A percentile compares a stretch with the other conserved stretches of the same genome.
Evolutionary conservation across 2,329 filamentous ascomycete species (phyloP).

Genomic region (Uncinocarpus reesii): DNA sequence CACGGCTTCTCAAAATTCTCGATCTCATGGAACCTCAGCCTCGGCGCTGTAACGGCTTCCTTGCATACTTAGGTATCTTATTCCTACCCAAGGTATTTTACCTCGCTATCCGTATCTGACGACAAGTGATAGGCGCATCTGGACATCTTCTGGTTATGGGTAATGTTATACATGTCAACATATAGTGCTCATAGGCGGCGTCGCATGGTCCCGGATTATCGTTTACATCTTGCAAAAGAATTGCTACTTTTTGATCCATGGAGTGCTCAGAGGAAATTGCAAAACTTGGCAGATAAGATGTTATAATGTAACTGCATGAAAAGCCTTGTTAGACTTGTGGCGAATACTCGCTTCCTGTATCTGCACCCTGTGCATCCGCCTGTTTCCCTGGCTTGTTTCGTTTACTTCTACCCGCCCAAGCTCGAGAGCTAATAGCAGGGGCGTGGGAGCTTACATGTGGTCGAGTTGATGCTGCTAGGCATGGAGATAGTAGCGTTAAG

Average conservation of each 20-base stretch:
- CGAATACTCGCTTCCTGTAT: background rate
- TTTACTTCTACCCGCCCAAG: too few species aligned
- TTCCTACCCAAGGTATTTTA: background rate
- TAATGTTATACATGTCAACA: constrained; percentile 2
- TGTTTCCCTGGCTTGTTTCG: too few species aligned
- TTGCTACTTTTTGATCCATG: background rate
- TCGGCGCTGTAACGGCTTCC: constrained; percentile 6
- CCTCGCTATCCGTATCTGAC: background rate
- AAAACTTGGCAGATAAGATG: constrained; percentile 7
- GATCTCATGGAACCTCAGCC: constrained; percentile 6
- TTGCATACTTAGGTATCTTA: constrained; percentile 8
- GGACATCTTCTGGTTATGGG: constrained; percentile 17
- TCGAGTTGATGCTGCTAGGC: too few species aligned
- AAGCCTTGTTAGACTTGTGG: constrained; percentile 4
- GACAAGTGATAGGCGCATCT: constrained; percentile 14
- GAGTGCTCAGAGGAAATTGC: constrained; percentile 2
- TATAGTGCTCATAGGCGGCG: constrained; percentile 6
- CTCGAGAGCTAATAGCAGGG: too few species aligned
- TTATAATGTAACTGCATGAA: constrained; percentile 7
- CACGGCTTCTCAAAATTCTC: constrained; percentile 21
- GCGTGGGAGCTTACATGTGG: too few species aligned
- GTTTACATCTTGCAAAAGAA: background rate
- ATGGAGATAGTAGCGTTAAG: too few species aligned
- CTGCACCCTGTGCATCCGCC: background rate
- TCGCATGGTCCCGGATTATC: constrained; percentile 5